Conservation (phyloP, 1,284 basidiomycete species). For the Ganoderma multipileum region DNA sequence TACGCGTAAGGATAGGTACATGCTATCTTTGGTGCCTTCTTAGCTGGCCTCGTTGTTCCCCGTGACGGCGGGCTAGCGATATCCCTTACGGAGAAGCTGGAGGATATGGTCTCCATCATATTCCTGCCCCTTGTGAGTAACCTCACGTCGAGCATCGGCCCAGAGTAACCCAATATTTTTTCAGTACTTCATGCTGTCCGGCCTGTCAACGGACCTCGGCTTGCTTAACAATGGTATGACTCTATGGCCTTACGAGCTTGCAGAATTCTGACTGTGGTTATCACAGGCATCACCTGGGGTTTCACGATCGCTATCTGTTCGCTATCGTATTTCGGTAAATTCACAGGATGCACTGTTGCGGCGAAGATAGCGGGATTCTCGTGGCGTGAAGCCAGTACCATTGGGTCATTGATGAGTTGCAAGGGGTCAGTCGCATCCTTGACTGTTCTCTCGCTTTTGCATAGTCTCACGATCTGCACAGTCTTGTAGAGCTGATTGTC, state of each 20-base stretch:
- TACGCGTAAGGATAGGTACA: conserved; percentile 54
- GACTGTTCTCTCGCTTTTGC: background rate
- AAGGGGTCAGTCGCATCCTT: conserved; percentile 58
- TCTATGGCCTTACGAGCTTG: background rate
- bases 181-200: conserved; percentile 70
- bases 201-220: conserved; percentile 73
- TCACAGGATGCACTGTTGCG: conserved; percentile 59
- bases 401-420: conserved; percentile 78
- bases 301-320: conserved; percentile 59
- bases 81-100: conserved; percentile 69
- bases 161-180: background rate
- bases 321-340: conserved; percentile 67
- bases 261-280: background rate
- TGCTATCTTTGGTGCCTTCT: conserved; percentile 84
- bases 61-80: conserved; percentile 71
- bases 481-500: conserved; percentile 65
- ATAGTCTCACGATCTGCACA: conserved; percentile 26
- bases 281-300: conserved; percentile 62
- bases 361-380: conserved; percentile 61
- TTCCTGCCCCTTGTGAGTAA: conserved; percentile 66
- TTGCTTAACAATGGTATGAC: conserved; percentile 52
- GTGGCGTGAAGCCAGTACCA: conserved; percentile 66
- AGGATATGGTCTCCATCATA: conserved; percentile 64
- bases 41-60: conserved; percentile 70
- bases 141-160: conserved; percentile 10